Conservation (phyloP, 352 stramenopile species). For the Aphanomyces stellatus region DNA sequence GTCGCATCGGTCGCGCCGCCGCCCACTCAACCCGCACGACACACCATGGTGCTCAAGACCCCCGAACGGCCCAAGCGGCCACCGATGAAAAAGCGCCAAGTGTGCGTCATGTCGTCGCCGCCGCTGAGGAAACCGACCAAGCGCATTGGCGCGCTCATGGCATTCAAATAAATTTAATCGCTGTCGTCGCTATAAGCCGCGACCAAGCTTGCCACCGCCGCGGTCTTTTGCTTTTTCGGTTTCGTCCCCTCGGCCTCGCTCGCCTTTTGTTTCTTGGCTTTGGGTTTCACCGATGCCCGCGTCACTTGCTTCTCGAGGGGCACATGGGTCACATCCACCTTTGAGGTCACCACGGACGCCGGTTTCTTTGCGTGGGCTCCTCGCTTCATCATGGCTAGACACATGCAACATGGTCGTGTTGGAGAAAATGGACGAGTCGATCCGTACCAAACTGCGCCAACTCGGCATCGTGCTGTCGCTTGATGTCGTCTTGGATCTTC, state of each 20-base stretch:
- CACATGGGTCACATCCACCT: neutral
- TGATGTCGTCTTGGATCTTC: conserved; percentile 36
- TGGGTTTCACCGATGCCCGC: neutral
- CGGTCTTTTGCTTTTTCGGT: neutral
- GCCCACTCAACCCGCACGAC: conserved; percentile 22
- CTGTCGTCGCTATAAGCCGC: conserved; percentile 1
- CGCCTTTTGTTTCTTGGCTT: neutral
- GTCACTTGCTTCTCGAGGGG: neutral
- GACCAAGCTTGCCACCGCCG: neutral
- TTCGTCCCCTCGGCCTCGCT: neutral
- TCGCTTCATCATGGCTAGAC: neutral
- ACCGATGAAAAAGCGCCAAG: conserved; percentile 29
- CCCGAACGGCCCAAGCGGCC: conserved; percentile 61
- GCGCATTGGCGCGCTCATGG: neutral
- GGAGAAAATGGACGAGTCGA: neutral
- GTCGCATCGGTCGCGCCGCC: too few species aligned
- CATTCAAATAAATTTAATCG: conserved; percentile 8
- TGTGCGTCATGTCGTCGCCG: conserved; percentile 69
- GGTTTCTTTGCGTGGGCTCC: neutral
- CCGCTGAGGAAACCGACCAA: conserved; percentile 29
- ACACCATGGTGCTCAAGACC: conserved; percentile 58
- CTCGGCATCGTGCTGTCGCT: conserved; percentile 66
- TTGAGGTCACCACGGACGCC: neutral
- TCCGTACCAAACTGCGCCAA: conserved; percentile 55
- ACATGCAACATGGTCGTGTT: neutral